Base-by-base conservation (phyloP, 805 yeast species). In the Wickerhamomyces tratensis region DNA sequence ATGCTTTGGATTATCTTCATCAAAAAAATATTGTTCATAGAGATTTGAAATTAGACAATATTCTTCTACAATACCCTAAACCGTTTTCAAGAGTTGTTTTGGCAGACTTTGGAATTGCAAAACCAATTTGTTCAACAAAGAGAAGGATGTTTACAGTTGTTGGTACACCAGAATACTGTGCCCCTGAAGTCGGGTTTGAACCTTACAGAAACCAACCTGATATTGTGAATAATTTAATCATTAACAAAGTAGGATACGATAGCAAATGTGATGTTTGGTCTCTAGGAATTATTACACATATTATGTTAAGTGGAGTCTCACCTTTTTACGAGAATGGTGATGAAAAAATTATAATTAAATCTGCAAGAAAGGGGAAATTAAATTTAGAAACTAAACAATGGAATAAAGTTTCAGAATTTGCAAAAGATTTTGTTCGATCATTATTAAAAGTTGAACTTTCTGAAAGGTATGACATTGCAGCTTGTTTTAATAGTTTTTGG, bases 211-310 rank as follows among this genome's bases (percentile, higher is more conserved):
- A 61, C 9, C 47, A 56, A 27, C 56, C 50, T 11, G 60, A 53
- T 10, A 55, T 58, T 2, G 38, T 48, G 25, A 56, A 49, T 13
- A 55, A 53, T 40, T 44, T 36, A 9, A 26, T 27, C 4, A 12
- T 29, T 1, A 36, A 50, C 14, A 46, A 47, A 12, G 41, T 36
- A 12, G 79, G 79, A 0, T 79, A 79, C 51, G 73, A 69, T 45
- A 61, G 59, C 30, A 76, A 75, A 50, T 79, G 85, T 52, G 87
- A 81, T 56, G 56, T 78, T 35, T 81, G 87, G 88, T 80, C 87
- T 1, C 50, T 81, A 5, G 87, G 87, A 0, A 71, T 81, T 0
- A 70, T 80, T 13, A 52, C 70, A 5, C 78, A 78, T 57, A 76
- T 80, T 11, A 58, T 81, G 57, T 57, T 79, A 13, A 76, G 79